Base-by-base conservation (phyloP, 345 rosid genomes). In the Laguncularia racemosa region DNA sequence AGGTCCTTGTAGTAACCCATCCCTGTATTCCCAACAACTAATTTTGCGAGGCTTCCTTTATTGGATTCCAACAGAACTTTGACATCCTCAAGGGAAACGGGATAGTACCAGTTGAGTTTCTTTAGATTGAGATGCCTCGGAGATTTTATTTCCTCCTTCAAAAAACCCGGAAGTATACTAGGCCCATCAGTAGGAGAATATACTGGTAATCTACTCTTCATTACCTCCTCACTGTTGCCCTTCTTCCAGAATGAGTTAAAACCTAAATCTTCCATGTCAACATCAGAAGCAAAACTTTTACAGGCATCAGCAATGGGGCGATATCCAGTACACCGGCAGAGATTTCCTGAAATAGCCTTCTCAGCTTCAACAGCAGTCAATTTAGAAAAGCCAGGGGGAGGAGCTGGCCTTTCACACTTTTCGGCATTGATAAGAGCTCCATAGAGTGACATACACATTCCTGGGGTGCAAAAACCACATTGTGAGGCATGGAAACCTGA, bases 271-370 rank as follows among this genome's bases (percentile, higher is more conserved):
- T 93, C 99, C 48, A 93, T 78, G 67, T 93, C 96, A 19, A 86
- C 86, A 72, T 93, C 82, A 53, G 71, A 56, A 13, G 96, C 86
- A 60, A 89, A 93, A 72, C 90, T 89, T 75, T 93, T 93, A 68
- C 97, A 89, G 16, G 83, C 96, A 72, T 93, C 96, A 3, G 67
- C 88, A 54, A 93, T 84, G 19, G 99, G 82, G 47, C 96, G 89
- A 64, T 93, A 93, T 14, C 99, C 97, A 2, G 99, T 93, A 56
- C 99, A 93, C 21, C 96, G 76, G 74, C 99, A 93, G 61, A 93
- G 91, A 64, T 89, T 93, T 17, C 97, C 96, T 1, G 73, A 46
- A 6, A 86, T 54, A 15, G 88, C 78, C 49, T 64, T 86, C 70
- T 89, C 97, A 38, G 99, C 96, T 79, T 86, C 84, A 1, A 76